These are phyloP conservation scores for Herpetomonas samuelpessoai DNA, from an alignment of 208 protist species.

Conservation along the genomic window DNA sequence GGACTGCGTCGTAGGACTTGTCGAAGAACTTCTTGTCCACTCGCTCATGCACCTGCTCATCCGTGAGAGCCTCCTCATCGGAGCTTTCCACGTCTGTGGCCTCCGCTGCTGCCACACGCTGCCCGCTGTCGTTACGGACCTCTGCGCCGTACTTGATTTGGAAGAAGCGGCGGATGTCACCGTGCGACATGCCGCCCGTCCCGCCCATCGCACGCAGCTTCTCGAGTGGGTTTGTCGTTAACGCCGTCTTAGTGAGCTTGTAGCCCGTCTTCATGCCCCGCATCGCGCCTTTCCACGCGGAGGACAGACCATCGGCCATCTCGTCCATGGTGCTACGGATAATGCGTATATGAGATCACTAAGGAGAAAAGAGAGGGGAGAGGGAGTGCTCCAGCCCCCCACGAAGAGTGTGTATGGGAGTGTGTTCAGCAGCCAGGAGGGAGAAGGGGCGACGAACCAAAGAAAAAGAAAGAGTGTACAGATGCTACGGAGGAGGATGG, in stretches of 20 bases:
- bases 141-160: slow-evolving; percentile 58
- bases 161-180: slow-evolving; percentile 59
- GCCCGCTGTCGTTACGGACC: slow-evolving; percentile 32
- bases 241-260: slow-evolving; percentile 61
- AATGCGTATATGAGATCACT: background rate
- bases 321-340: slow-evolving; percentile 85
- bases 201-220: slow-evolving; percentile 30
- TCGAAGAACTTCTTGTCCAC: slow-evolving; percentile 89
- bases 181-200: slow-evolving; percentile 25
- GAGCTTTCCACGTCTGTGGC: slow-evolving; percentile 54
- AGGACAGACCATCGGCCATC: slow-evolving; percentile 51
- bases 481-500: too few relatives aligned
- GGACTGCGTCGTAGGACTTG: slow-evolving; percentile 65
- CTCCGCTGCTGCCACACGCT: slow-evolving; percentile 24
- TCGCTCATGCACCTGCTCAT: slow-evolving; percentile 77
- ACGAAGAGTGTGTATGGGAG: too few relatives aligned
- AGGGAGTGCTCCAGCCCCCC: too few relatives aligned
- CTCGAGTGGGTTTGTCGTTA: slow-evolving; percentile 54
- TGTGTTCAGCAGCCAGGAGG: too few relatives aligned
- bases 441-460: too few relatives aligned
- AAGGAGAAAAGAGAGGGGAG: slow-evolving; percentile 5
- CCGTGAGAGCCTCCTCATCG: slow-evolving; percentile 72
- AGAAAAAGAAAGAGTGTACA: too few relatives aligned
- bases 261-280: slow-evolving; percentile 67
- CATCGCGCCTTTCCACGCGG: slow-evolving; percentile 75